Evolutionary conservation across 1,284 basidiomycete genomes (phyloP).

Genomic region (Leccinum fallax): DNA sequence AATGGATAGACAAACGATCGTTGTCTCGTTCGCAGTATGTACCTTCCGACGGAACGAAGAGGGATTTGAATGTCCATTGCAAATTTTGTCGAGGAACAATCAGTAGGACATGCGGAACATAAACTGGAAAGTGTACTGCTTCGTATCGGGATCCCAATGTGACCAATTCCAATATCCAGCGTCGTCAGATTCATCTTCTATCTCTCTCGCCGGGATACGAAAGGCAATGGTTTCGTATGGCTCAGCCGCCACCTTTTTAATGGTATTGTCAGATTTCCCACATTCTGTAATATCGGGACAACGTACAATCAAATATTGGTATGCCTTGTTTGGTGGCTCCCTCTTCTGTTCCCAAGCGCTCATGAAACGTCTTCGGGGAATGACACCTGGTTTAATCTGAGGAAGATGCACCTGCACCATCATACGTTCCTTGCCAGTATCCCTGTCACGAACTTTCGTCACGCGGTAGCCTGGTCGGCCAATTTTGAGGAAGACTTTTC

Average conservation of each 20-base stretch:
- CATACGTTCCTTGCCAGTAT: slow-evolving; percentile 86
- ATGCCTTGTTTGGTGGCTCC: slow-evolving; percentile 93
- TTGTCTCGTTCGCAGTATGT: background rate
- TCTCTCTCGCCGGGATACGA: slow-evolving; percentile 96
- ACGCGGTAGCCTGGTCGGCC: slow-evolving; percentile 94
- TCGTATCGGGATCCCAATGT: slow-evolving; percentile 95
- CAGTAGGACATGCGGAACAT: slow-evolving; percentile 71
- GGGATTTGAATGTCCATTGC: slow-evolving; percentile 3
- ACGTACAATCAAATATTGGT: slow-evolving; percentile 95
- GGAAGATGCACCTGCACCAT: slow-evolving; percentile 97
- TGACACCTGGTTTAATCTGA: slow-evolving; percentile 86
- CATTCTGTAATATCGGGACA: slow-evolving; percentile 1
- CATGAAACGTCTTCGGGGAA: slow-evolving; percentile 94
- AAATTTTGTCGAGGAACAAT: slow-evolving; percentile 29
- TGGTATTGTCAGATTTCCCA: slow-evolving; percentile 11
- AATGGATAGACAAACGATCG: slow-evolving; percentile 1
- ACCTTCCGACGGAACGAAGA: slow-evolving; percentile 12
- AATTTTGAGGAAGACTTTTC: slow-evolving; percentile 97
- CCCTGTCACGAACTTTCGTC: slow-evolving; percentile 82
- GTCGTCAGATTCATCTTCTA: slow-evolving; percentile 91
- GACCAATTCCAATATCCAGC: slow-evolving; percentile 94
- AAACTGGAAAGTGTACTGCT: slow-evolving; percentile 95
- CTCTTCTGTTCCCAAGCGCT: slow-evolving; percentile 97
- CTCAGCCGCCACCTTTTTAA: slow-evolving; percentile 87
- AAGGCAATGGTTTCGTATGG: slow-evolving; percentile 99